Base-by-base conservation (phyloP, 768 basidiomycete genomes). In the Leccinellum rugosiceps region DNA sequence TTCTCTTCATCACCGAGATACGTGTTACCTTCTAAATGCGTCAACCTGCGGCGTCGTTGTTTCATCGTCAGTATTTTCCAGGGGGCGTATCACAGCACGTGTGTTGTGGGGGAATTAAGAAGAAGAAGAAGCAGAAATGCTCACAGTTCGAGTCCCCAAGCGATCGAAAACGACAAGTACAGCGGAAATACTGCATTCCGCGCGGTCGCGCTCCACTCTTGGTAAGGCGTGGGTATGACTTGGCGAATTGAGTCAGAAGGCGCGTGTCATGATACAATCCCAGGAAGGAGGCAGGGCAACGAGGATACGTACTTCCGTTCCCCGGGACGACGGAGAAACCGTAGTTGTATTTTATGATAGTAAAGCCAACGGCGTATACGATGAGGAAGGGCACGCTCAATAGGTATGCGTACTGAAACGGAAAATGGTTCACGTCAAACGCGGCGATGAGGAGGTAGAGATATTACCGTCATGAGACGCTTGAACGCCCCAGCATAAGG, bases 391-490 rank as follows among this genome's bases (percentile, higher is more conserved):
- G 90, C 60, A 92, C 66, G 41, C 78, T 80, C 55, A 83, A 46
- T 23, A 90, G 65, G 65, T 92, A 92, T 15, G 45, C 45, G 6
- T 46, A 46, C 45, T 46, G 45, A 44, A 44, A 44, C 6, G 11
- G 6, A 15, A n/a, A 23, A 5, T 3, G 38, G 10, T 11, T 45
- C 55, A 26, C 55, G 55, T 50, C 35, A 52, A 25, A 28, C 15
- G 19, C 5, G 25, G 13, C 8, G 26, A 43, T 19, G 35, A 15
- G 43, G 28, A 6, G 17, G 28, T 23, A 41, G 13, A 13, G 21
- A n/a, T 69, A 83, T 55, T 58, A 91, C 90, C 35, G 88, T 92
- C 91, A 93, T 92, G 67, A 92, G 66, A 26, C 92, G 83, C 71
- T 90, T 92, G 75, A 92, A 92, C 3, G 87, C 80, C n/a, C 88